These are phyloP conservation scores for Botrytis fragariae DNA, from an alignment of 2,329 filamentous ascomycete genomes.

Conservation along the genomic window DNA sequence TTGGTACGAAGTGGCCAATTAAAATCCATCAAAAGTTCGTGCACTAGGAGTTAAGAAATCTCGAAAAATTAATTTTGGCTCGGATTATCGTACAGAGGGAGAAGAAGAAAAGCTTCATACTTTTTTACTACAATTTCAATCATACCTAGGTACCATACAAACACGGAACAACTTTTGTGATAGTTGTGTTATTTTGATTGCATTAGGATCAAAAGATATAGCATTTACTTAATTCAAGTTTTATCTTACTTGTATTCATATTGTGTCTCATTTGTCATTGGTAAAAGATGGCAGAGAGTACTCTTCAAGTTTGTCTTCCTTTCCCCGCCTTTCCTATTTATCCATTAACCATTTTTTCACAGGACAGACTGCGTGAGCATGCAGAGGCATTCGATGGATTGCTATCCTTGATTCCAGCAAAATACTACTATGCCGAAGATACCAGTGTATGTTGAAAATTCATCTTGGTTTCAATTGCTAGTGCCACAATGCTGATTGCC, in stretches of 20 bases:
- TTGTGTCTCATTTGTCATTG: slow-evolving; percentile 9
- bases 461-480: slow-evolving; percentile 1
- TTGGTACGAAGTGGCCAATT: background rate
- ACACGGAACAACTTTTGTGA: background rate
- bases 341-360: slow-evolving; percentile 21
- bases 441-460: slow-evolving; percentile 55
- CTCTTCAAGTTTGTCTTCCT: slow-evolving; percentile 33
- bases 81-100: background rate
- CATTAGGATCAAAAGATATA: background rate
- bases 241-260: background rate
- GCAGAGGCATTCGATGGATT: slow-evolving; percentile 48
- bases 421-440: slow-evolving; percentile 69
- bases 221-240: background rate
- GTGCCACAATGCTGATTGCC: slow-evolving; percentile 23
- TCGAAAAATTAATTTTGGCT: slow-evolving; percentile 20
- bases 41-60: slow-evolving; percentile 17
- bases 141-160: background rate
- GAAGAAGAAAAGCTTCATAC: slow-evolving; percentile 11
- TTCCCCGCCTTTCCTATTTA: slow-evolving; percentile 29
- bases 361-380: slow-evolving; percentile 53
- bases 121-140: background rate
- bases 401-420: slow-evolving; percentile 68
- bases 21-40: slow-evolving; percentile 11
- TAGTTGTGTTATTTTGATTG: background rate
- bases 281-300: slow-evolving; percentile 37